These are phyloP conservation scores for Urostyla sp. DNA, from an alignment of 73 alveolate genomes.

Conservation along the genomic window DNA sequence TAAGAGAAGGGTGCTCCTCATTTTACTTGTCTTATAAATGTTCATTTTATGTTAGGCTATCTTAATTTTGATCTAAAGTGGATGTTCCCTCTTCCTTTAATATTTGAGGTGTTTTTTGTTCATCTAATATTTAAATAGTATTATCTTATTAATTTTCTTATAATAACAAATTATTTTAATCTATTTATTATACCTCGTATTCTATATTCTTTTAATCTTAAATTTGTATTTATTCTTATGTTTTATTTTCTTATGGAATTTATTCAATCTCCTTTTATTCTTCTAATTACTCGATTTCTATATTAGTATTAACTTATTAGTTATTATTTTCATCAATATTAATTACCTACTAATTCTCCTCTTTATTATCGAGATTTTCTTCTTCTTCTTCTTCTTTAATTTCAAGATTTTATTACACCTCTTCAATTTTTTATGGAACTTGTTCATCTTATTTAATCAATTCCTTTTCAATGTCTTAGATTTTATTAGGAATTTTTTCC, in stretches of 20 bases:
- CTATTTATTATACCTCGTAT: not conserved
- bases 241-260: not conserved
- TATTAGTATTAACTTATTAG: too few species aligned
- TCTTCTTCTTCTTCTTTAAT: not conserved
- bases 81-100: not conserved
- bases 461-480: not conserved
- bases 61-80: not conserved
- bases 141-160: too few species aligned
- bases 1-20: not conserved
- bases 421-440: not conserved
- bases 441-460: not conserved
- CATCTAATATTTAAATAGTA: too few species aligned
- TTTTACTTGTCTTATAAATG: not conserved
- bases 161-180: too few species aligned
- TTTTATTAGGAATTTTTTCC: not conserved
- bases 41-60: not conserved
- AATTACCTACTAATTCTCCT: not conserved
- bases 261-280: too few species aligned
- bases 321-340: not conserved
- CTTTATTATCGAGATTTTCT: not conserved
- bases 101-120: not conserved
- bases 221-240: not conserved
- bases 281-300: not conserved
- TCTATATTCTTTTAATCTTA: not conserved
- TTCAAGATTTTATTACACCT: too few species aligned